Conservation (phyloP, 305 asterid species). For the Fraxinus platypoda region DNA sequence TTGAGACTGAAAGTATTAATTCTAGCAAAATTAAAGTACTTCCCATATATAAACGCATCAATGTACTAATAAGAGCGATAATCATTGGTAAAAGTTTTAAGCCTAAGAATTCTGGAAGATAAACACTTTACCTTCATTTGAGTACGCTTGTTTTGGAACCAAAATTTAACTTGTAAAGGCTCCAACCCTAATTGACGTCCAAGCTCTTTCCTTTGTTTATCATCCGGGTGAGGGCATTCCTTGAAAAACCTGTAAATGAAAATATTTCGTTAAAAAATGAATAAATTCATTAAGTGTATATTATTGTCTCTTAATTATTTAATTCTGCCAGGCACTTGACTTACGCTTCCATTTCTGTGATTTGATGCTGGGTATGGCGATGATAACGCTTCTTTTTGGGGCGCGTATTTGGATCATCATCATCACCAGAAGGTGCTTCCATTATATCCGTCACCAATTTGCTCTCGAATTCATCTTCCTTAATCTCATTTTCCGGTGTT, state of each 20-base stretch:
- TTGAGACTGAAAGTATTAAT: slow-evolving; percentile 25
- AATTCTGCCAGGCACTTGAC: background rate
- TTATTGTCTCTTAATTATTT: background rate
- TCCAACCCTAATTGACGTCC: slow-evolving; percentile 45
- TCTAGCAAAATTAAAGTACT: background rate
- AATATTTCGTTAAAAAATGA: background rate
- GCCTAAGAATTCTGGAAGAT: background rate
- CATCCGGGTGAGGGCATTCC: slow-evolving; percentile 60
- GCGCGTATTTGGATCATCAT: slow-evolving; percentile 44
- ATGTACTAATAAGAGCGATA: background rate
- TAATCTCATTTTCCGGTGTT: slow-evolving; percentile 37
- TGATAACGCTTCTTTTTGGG: slow-evolving; percentile 49
- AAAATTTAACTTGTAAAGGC: slow-evolving; percentile 56
- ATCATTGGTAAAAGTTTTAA: background rate
- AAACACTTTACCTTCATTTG: slow-evolving; percentile 51
- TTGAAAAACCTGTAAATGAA: slow-evolving; percentile 37
- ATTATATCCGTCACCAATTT: slow-evolving; percentile 40
- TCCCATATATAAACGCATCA: background rate
- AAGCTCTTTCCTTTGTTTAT: slow-evolving; percentile 55
- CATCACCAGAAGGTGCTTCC: slow-evolving; percentile 48
- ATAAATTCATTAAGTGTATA: too few species aligned
- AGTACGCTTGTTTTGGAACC: slow-evolving; percentile 59
- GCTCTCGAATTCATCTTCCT: slow-evolving; percentile 48
- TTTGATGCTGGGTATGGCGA: slow-evolving; percentile 52
- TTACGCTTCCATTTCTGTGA: slow-evolving; percentile 55